Evolutionary conservation across 140 eudicot species (phyloP), one percentile per base, ranked within the genome.

Genomic region (Flaveria floridana): DNA sequence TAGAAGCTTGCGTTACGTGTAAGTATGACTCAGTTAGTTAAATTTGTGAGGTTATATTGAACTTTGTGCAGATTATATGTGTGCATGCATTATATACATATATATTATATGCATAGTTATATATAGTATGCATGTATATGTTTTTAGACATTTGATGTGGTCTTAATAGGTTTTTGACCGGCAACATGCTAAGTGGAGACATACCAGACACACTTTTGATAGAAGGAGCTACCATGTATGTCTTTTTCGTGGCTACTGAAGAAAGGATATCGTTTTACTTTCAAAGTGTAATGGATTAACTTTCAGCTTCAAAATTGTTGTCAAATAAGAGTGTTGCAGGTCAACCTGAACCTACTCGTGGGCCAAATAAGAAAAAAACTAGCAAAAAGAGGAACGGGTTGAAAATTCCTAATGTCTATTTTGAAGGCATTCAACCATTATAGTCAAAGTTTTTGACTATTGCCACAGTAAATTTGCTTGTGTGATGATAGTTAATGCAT

Each of bases 221-320:
- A 72, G 88, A 82, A 39, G 97, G 96, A 70, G 81, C 78, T 73
- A 89, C 78, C 65, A 81, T 89, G 97, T 91, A 89, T 9, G 93
- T 88, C 42, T 42, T 59, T 77, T 58, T 67, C 26, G 7, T 71
- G 48, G 52, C 70, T 70, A 63, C 53, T 50, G 1, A 6, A 30
- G 66, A 34, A 2, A 42, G 41, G 42, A 50, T 37, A 68, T 5
- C 6, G 20, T 39, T 68, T 68, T 39, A 76, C 58, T 53, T 63
- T 63, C 30, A 28, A 28, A 26, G 68, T 30, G 44, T 63, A 63
- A 30, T 14, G 68, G 68, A 63, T 63, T 28, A 63, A 15, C 20
- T 63, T 63, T 63, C 68, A 63, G 46, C 47, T 63, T 26, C 68
- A 28, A 63, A 63, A 30, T 26, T 15, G 39, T 59, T 59, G 41